Conservation (phyloP, 2,329 filamentous ascomycete genomes). For the Colletotrichum coccodes region DNA sequence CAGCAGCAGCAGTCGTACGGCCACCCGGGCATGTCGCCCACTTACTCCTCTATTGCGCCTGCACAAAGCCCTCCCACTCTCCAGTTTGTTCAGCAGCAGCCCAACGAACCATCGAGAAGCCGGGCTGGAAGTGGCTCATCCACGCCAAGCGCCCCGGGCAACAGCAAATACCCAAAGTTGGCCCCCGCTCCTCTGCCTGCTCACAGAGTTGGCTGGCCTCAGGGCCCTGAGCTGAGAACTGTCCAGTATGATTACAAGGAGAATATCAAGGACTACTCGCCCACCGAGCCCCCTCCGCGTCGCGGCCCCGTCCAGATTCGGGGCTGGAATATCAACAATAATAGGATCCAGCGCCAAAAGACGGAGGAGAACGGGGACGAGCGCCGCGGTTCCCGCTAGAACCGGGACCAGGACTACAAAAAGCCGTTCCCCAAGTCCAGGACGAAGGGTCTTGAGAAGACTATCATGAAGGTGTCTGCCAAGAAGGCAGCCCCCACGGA, state of each 20-base stretch:
- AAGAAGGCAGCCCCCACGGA: neutral
- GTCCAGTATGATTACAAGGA: constrained; percentile 65
- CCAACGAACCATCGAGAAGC: constrained; percentile 21
- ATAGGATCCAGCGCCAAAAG: constrained; percentile 28
- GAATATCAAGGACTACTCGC: constrained; percentile 67
- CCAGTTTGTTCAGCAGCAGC: constrained; percentile 31
- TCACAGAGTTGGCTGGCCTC: constrained; percentile 57
- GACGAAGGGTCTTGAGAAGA: neutral
- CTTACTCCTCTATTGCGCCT: constrained; percentile 31
- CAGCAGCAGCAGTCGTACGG: constrained; percentile 14
- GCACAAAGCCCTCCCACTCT: constrained; percentile 29
- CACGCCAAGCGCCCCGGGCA: constrained; percentile 29
- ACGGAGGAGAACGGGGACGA: constrained; percentile 33
- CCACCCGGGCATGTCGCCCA: constrained; percentile 28
- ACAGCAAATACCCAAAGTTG: constrained; percentile 60
- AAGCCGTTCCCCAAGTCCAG: neutral
- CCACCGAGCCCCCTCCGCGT: constrained; percentile 64
- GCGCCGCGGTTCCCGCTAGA: constrained; percentile 34
- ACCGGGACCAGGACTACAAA: neutral
- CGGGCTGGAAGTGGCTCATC: constrained; percentile 34
- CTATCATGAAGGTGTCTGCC: neutral
- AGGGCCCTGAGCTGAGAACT: constrained; percentile 65
- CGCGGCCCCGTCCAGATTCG: constrained; percentile 66
- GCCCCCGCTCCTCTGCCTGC: constrained; percentile 66
- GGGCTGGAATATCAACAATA: constrained; percentile 54